Evolutionary conservation across 2,329 filamentous ascomycete genomes (phyloP).

Genomic region (Apiospora marii): DNA sequence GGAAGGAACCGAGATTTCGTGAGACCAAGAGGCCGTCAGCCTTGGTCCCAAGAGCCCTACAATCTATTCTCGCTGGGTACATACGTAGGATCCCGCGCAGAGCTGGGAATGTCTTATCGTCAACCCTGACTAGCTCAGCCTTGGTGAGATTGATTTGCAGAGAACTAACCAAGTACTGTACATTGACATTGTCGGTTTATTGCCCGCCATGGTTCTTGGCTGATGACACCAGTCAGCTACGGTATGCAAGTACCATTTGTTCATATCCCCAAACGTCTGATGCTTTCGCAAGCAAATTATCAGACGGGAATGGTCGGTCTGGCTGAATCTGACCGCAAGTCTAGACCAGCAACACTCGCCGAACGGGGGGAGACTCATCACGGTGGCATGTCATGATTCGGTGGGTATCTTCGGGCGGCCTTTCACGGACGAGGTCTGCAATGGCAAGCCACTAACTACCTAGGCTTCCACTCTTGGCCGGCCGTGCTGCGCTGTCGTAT

Average conservation of each 20-base stretch:
- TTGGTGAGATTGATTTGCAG: constrained; percentile 10
- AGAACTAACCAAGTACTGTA: neutral
- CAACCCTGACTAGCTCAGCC: constrained; percentile 20
- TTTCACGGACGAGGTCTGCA: neutral
- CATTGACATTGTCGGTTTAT: neutral
- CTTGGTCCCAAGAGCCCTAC: neutral
- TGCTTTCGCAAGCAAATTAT: neutral
- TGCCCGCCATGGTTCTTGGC: neutral
- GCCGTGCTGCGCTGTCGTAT: neutral
- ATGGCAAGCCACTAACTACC: neutral
- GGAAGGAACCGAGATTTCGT: neutral
- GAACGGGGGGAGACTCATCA: neutral
- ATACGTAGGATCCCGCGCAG: too few relatives aligned
- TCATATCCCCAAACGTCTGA: neutral
- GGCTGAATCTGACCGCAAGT: neutral
- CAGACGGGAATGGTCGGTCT: neutral
- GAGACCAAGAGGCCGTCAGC: neutral
- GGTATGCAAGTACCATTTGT: neutral
- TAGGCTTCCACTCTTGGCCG: neutral
- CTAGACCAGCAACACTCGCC: neutral
- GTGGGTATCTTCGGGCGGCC: neutral
- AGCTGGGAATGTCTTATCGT: constrained; percentile 15
- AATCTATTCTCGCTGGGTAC: too few relatives aligned
- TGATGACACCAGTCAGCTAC: neutral
- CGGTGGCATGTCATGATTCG: neutral